A percentile compares a stretch with the other conserved stretches of the same genome.
Evolutionary conservation across 1,284 basidiomycete genomes (phyloP).

Genomic region (Omphalotus olearius): DNA sequence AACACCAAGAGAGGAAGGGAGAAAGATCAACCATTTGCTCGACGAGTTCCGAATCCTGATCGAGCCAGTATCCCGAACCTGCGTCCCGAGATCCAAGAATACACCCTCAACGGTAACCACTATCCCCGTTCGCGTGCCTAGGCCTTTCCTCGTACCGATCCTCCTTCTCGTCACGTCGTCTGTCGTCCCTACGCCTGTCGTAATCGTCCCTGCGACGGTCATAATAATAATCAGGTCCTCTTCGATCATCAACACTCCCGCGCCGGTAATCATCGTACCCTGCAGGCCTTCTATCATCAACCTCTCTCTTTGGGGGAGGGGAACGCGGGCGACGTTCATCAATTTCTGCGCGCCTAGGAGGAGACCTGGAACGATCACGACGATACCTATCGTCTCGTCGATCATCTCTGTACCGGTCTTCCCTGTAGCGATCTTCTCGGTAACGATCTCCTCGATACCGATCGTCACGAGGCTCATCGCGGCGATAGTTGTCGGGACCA

Average conservation of each 20-base stretch:
- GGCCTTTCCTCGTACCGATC: slow-evolving; percentile 71
- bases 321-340: slow-evolving; percentile 78
- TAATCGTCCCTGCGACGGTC: slow-evolving; percentile 75
- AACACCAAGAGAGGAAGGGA: slow-evolving; percentile 12
- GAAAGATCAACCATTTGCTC: slow-evolving; percentile 38
- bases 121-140: slow-evolving; percentile 70
- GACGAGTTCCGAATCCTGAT: slow-evolving; percentile 30
- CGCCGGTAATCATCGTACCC: slow-evolving; percentile 81
- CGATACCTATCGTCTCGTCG: slow-evolving; percentile 67
- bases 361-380: slow-evolving; percentile 74
- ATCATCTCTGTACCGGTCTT: slow-evolving; percentile 56
- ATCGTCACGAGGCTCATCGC: slow-evolving; percentile 34
- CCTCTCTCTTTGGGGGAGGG: slow-evolving; percentile 69
- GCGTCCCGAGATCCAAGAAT: background rate
- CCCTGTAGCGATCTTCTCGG: slow-evolving; percentile 32
- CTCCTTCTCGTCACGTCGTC: slow-evolving; percentile 75
- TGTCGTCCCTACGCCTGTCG: slow-evolving; percentile 65
- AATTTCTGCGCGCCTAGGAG: slow-evolving; percentile 54
- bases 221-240: slow-evolving; percentile 75
- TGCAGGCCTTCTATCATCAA: slow-evolving; percentile 77
- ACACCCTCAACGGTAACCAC: slow-evolving; percentile 55
- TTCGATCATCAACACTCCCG: slow-evolving; percentile 72
- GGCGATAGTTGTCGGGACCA: slow-evolving; percentile 69
- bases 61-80: slow-evolving; percentile 26
- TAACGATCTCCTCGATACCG: slow-evolving; percentile 28